These are phyloP conservation scores for Backusella psychrophila DNA, from an alignment of 192 early-diverging fungal genomes.

Conservation along the genomic window DNA sequence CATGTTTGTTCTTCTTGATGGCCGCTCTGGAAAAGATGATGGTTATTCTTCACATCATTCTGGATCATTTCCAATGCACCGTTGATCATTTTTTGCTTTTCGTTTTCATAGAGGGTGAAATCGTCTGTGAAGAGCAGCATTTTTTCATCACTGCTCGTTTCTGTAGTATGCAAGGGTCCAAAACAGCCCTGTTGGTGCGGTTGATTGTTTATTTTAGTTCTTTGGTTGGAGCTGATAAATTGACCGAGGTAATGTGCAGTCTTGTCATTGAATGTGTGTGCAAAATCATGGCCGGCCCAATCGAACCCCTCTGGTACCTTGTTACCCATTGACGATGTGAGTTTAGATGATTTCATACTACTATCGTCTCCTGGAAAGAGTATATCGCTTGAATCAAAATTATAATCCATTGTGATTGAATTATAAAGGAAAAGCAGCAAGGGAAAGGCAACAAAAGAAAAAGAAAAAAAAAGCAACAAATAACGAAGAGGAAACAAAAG, in stretches of 20 bases:
- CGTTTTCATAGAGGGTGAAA: background rate
- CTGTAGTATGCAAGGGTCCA: background rate
- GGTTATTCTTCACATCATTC: background rate
- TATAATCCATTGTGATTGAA: conserved; percentile 15
- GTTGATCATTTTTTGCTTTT: background rate
- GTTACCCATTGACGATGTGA: background rate
- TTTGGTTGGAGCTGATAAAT: background rate
- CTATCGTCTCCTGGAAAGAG: conserved; percentile 16
- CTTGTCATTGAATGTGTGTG: background rate
- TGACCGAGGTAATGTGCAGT: background rate
- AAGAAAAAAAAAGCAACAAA: background rate
- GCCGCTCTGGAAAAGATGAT: background rate
- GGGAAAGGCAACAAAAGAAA: background rate
- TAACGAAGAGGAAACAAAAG: background rate
- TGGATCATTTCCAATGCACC: background rate
- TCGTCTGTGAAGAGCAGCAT: background rate
- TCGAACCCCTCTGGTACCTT: conserved; percentile 19
- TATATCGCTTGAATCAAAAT: conserved; percentile 28
- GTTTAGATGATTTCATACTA: conserved; percentile 8
- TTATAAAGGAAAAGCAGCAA: background rate
- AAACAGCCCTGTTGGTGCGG: background rate
- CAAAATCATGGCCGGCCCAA: conserved; percentile 13
- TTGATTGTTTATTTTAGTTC: background rate
- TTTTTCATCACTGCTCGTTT: background rate
- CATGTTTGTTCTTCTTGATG: background rate